phyloP scores from a whole-genome alignment of 1,284 basidiomycete species.

The Cystobasidiaceae sp. region DNA sequence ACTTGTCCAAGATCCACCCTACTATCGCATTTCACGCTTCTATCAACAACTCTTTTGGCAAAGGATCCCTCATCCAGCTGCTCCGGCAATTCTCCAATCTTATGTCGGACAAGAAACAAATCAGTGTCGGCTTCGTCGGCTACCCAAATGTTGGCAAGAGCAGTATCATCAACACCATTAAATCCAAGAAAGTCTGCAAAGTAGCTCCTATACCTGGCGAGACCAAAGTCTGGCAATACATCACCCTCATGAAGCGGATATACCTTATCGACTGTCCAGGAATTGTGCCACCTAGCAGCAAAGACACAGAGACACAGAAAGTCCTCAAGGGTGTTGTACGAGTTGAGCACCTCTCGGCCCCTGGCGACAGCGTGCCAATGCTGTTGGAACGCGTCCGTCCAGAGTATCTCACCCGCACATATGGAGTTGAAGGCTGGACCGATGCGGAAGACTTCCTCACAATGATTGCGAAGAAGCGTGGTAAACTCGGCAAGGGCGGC shows the following conservation, averaged over 20 bases:
- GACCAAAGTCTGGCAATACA: constrained; percentile 99
- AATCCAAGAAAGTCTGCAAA: constrained; percentile 95
- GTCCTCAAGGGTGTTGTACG: constrained; percentile 97
- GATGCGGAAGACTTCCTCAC: constrained; percentile 74
- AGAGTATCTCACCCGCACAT: constrained; percentile 86
- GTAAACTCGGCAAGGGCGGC: constrained; percentile 86
- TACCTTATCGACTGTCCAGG: constrained; percentile 99
- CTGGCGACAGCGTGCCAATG: constrained; percentile 86
- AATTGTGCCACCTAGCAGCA: constrained; percentile 85
- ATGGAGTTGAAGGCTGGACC: constrained; percentile 62
- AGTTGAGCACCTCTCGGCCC: constrained; percentile 88
- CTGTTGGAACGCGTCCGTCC: constrained; percentile 86
- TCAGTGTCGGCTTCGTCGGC: constrained; percentile 94
- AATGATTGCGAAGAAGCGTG: constrained; percentile 81
- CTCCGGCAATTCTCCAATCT: constrained; percentile 94
- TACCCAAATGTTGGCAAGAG: constrained; percentile 99
- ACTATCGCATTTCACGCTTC: constrained; percentile 98
- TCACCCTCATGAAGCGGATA: constrained; percentile 89
- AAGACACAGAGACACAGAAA: constrained; percentile 85
- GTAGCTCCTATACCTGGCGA: constrained; percentile 97
- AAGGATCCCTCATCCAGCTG: constrained; percentile 94
- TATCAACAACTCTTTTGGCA: constrained; percentile 97
- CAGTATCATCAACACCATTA: constrained; percentile 96
- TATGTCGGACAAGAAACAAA: constrained; percentile 98
- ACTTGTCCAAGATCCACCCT: constrained; percentile 87